Conservation (phyloP, 73 alveolate species). For the Paramecium primaurelia region DNA sequence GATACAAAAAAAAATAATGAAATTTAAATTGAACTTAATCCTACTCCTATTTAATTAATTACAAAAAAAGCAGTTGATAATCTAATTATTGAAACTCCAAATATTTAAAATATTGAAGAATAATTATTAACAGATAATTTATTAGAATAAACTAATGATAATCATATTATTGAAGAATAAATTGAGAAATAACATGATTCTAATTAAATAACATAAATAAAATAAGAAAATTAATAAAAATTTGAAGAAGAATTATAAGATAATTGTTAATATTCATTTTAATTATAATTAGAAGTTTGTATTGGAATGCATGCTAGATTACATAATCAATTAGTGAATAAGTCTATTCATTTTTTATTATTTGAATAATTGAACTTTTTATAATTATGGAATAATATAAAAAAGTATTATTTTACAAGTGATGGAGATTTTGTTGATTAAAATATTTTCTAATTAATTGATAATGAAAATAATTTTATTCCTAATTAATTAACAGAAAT, state of each 20-base stretch:
- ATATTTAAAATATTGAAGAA: not conserved
- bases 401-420: not conserved
- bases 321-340: not conserved
- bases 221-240: not conserved
- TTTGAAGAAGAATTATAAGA: not conserved
- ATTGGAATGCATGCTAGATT: not conserved
- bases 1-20: not conserved
- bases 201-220: not conserved
- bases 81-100: not conserved
- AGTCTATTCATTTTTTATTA: not conserved
- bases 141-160: not conserved
- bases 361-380: not conserved
- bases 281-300: constrained; percentile 10
- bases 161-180: not conserved
- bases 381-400: constrained; percentile 1
- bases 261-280: not conserved
- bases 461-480: not conserved
- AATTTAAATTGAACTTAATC: not conserved
- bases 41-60: not conserved
- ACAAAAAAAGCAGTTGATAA: not conserved
- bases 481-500: not conserved
- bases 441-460: not conserved
- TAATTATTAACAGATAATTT: not conserved
- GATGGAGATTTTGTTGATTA: constrained; percentile 32
- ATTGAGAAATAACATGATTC: not conserved